These are phyloP conservation scores for Gloeophyllum trabeum DNA, from an alignment of 768 basidiomycete species.

Conservation along the genomic window DNA sequence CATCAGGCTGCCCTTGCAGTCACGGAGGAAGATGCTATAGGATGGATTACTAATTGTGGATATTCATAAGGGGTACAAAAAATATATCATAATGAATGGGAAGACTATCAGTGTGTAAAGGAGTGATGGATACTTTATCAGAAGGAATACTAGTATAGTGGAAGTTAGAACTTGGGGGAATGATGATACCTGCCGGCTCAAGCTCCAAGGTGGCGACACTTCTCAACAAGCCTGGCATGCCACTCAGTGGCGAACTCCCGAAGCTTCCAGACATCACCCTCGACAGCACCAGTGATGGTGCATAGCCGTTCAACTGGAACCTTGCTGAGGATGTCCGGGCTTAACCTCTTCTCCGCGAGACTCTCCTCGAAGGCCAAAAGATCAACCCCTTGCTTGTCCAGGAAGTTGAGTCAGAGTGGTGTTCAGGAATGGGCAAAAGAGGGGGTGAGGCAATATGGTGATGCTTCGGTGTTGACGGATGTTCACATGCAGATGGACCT, in stretches of 20 bases:
- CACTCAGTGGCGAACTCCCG: not conserved
- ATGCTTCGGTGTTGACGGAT: constrained; percentile 2
- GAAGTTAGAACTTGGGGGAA: not conserved
- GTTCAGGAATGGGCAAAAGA: not conserved
- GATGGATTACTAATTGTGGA: constrained; percentile 22
- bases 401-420: not conserved
- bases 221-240: not conserved
- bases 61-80: constrained; percentile 14
- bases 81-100: too few relatives aligned
- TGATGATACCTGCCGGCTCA: not conserved
- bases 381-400: not conserved
- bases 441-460: not conserved
- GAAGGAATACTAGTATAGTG: too few relatives aligned
- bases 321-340: not conserved
- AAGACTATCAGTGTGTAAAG: too few relatives aligned
- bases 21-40: constrained; percentile 14
- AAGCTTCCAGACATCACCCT: not conserved
- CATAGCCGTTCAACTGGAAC: not conserved
- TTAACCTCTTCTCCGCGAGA: not conserved
- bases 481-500: constrained; percentile 3
- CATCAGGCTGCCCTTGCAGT: constrained; percentile 16
- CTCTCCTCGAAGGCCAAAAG: not conserved
- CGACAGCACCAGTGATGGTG: not conserved
- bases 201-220: not conserved
- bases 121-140: too few relatives aligned